These are phyloP conservation scores for Hagleromyces aurorensis DNA, from an alignment of 805 yeast genomes.

Conservation along the genomic window DNA sequence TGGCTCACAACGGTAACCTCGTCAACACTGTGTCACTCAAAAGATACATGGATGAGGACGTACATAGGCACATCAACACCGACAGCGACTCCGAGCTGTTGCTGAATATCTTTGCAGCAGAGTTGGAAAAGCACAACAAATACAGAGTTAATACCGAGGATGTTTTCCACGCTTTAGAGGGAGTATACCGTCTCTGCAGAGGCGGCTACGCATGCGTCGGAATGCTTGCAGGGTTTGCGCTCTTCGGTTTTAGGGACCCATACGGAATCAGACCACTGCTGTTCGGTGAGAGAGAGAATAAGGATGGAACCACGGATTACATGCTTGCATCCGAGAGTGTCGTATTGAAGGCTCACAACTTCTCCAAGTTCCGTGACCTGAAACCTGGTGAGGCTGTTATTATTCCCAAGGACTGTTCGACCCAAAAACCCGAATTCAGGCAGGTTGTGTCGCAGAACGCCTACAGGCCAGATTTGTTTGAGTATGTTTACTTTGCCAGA, in stretches of 20 bases:
- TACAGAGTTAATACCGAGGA: slow-evolving; percentile 88
- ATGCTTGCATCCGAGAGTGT: slow-evolving; percentile 96
- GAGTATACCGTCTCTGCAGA: slow-evolving; percentile 71
- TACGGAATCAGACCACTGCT: slow-evolving; percentile 91
- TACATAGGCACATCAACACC: slow-evolving; percentile 95
- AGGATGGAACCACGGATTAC: slow-evolving; percentile 70
- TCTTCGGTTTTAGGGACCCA: slow-evolving; percentile 95
- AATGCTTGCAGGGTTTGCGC: slow-evolving; percentile 91
- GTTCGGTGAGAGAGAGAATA: slow-evolving; percentile 69
- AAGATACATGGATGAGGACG: slow-evolving; percentile 80
- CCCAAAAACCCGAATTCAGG: slow-evolving; percentile 57
- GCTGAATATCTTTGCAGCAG: slow-evolving; percentile 84
- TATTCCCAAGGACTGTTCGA: slow-evolving; percentile 65
- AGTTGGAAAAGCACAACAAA: slow-evolving; percentile 84
- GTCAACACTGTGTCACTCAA: slow-evolving; percentile 77
- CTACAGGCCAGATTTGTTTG: slow-evolving; percentile 93
- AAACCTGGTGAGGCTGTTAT: slow-evolving; percentile 96
- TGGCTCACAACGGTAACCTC: slow-evolving; percentile 92
- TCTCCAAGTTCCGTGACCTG: slow-evolving; percentile 68
- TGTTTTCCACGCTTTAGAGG: slow-evolving; percentile 76
- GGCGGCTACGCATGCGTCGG: slow-evolving; percentile 98
- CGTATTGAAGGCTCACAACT: slow-evolving; percentile 88
- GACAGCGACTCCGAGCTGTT: slow-evolving; percentile 92
- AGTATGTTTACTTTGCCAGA: slow-evolving; percentile 95
- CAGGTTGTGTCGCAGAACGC: slow-evolving; percentile 74